Base-by-base conservation (phyloP, 2,329 filamentous ascomycete species). In the Alternaria sp. region DNA sequence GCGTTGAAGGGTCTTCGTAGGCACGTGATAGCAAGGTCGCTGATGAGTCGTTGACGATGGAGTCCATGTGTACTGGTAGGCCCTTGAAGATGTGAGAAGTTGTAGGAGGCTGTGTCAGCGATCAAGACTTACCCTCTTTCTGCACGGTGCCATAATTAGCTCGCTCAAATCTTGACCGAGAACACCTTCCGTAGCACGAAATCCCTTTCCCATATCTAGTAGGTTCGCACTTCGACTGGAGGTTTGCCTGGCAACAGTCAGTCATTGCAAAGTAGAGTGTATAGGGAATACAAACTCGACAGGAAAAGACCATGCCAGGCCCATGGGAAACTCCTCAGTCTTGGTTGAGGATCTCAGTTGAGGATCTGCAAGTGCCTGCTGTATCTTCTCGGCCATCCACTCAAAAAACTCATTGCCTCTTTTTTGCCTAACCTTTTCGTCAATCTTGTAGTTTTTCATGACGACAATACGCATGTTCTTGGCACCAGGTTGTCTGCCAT, bases 251-350 rank as follows among this genome's bases (percentile, higher is more conserved):
- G 43, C 14, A 22, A 32, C 18, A 59, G 50, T 76, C 60, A 77
- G 64, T 46, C 16, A 22, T 43, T 38, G 36, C n/a, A 18, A 36
- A 12, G 30, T 30, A 6, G 16, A 34, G 18, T 18, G 4, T 9
- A 38, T 20, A 10, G 10, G 10, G 30, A 40, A 30, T 3, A 76
- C 81, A 59, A 75, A 83, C 75, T 89, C 85, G 56, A 90, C 83
- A 0, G 88, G 88, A 74, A 90, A 90, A 3, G 87, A 89, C 88
- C 88, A 90, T 3, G 88, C 86, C 64, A 90, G 69, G 4, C 88
- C 88, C 82, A 89, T 86, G 5, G 83, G 80, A 57, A 89, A 76
- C 11, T 79, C 80, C 18, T 76, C 77, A 44, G 79, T 64, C 48
- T 60, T 66, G 59, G 77, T 76, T 70, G 65, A 79, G 73, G 54